phyloP scores from a whole-genome alignment of 768 basidiomycete genomes.

The Xerocomus potaroensis region DNA sequence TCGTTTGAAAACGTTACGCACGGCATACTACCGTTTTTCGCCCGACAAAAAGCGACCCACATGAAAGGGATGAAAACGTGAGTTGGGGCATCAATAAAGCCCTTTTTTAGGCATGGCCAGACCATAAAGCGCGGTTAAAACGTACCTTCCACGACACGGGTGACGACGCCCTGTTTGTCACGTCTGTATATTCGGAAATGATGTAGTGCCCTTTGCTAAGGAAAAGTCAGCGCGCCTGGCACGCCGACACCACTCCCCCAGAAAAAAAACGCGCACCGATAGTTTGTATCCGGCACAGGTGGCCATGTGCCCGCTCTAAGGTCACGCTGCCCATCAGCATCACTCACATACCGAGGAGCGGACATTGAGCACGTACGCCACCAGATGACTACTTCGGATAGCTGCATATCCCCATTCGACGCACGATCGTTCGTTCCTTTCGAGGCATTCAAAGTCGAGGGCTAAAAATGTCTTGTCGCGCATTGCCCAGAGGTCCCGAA shows the following conservation, averaged over 20 bases:
- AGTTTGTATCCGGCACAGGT: slow-evolving; percentile 69
- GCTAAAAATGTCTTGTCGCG: slow-evolving; percentile 73
- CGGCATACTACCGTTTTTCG: slow-evolving; percentile 50
- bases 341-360: not conserved
- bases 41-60: not conserved
- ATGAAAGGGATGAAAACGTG: not conserved
- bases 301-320: slow-evolving; percentile 69
- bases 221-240: slow-evolving; percentile 8
- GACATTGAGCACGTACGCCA: slow-evolving; percentile 46
- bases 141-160: slow-evolving; percentile 73
- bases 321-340: not conserved
- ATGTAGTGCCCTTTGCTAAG: slow-evolving; percentile 67
- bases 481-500: slow-evolving; percentile 63
- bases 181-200: slow-evolving; percentile 64
- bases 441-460: slow-evolving; percentile 72
- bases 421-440: slow-evolving; percentile 62
- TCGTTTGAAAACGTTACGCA: slow-evolving; percentile 34
- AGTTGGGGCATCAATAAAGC: slow-evolving; percentile 11
- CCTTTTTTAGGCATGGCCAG: slow-evolving; percentile 12
- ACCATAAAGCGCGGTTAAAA: slow-evolving; percentile 14
- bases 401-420: slow-evolving; percentile 84
- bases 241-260: not conserved
- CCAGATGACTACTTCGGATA: slow-evolving; percentile 66
- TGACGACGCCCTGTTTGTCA: slow-evolving; percentile 56
- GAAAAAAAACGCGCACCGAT: slow-evolving; percentile 51